These are phyloP conservation scores for Acidomyces sp. DNA, from an alignment of 495 filamentous ascomycete genomes.

Conservation along the genomic window DNA sequence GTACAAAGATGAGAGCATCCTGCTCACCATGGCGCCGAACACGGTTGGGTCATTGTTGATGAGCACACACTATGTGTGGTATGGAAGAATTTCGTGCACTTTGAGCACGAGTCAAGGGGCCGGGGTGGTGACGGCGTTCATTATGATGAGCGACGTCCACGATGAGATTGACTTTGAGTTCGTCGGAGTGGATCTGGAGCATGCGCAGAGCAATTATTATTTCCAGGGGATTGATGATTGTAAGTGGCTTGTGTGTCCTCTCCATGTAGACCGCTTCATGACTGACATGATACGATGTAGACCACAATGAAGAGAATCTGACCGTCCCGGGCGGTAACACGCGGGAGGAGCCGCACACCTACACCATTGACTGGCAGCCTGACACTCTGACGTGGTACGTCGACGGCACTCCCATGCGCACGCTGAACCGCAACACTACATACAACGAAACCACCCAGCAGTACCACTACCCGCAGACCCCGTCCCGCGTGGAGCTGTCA, in stretches of 20 bases:
- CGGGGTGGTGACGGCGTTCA: slow-evolving; percentile 93
- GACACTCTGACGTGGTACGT: slow-evolving; percentile 75
- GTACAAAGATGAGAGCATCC: slow-evolving; percentile 46
- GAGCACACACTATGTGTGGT: slow-evolving; percentile 89
- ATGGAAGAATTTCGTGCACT: slow-evolving; percentile 76
- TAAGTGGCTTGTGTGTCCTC: too few species aligned
- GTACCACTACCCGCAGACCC: slow-evolving; percentile 86
- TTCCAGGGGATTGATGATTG: slow-evolving; percentile 89
- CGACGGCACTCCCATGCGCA: slow-evolving; percentile 64
- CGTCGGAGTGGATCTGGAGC: slow-evolving; percentile 63
- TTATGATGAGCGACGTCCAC: slow-evolving; percentile 84
- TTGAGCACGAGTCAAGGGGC: slow-evolving; percentile 73
- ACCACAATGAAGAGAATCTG: slow-evolving; percentile 39
- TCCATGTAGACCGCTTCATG: too few species aligned
- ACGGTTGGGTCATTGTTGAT: slow-evolving; percentile 80
- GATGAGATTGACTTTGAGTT: slow-evolving; percentile 98
- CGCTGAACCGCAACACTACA: slow-evolving; percentile 58
- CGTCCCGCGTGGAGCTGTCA: slow-evolving; percentile 84
- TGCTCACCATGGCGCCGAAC: slow-evolving; percentile 75
- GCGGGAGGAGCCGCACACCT: slow-evolving; percentile 69
- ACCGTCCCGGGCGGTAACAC: slow-evolving; percentile 62
- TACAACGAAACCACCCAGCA: slow-evolving; percentile 72
- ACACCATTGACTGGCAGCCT: slow-evolving; percentile 86
- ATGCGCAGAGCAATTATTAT: slow-evolving; percentile 90
- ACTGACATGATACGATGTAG: too few species aligned